Evolutionary conservation across 1,284 basidiomycete genomes (phyloP).

Genomic region (Ceratobasidium theobromae): DNA sequence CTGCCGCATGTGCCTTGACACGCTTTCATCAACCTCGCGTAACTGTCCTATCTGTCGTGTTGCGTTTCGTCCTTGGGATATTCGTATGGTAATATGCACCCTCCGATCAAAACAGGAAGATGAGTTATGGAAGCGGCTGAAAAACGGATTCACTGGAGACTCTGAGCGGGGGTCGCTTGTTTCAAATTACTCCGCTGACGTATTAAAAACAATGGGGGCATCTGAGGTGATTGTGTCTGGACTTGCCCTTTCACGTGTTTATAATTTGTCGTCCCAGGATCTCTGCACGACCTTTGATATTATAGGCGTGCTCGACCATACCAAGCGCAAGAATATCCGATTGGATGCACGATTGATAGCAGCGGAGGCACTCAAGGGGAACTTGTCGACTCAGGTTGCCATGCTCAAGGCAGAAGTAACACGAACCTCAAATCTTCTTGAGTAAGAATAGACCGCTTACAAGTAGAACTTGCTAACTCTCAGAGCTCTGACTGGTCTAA

Average conservation of each 20-base stretch:
- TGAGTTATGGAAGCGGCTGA: slow-evolving; percentile 5
- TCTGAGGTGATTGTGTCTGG: too few species aligned
- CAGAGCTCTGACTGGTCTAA: not conserved
- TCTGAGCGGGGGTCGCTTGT: too few species aligned
- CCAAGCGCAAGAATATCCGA: not conserved
- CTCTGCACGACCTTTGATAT: too few species aligned
- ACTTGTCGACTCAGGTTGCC: not conserved
- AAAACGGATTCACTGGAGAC: too few species aligned
- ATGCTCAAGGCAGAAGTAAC: not conserved
- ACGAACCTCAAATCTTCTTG: not conserved
- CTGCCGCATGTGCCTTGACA: slow-evolving; percentile 13
- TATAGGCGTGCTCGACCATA: too few species aligned
- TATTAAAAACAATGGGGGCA: too few species aligned
- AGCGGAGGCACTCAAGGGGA: not conserved
- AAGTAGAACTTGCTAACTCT: not conserved
- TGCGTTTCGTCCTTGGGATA: not conserved
- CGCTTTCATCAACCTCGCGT: not conserved
- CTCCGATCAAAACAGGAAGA: not conserved
- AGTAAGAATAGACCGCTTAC: not conserved
- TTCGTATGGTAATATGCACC: slow-evolving; percentile 3
- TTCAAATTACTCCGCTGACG: too few species aligned
- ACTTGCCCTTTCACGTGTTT: too few species aligned
- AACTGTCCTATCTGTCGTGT: slow-evolving; percentile 22
- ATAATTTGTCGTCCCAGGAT: too few species aligned
- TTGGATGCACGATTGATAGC: not conserved